A percentile compares a stretch with the other conserved stretches of the same genome.
These are phyloP conservation scores for Aureobasidium vineae DNA, from an alignment of 2,329 filamentous ascomycete genomes.

Conservation along the genomic window DNA sequence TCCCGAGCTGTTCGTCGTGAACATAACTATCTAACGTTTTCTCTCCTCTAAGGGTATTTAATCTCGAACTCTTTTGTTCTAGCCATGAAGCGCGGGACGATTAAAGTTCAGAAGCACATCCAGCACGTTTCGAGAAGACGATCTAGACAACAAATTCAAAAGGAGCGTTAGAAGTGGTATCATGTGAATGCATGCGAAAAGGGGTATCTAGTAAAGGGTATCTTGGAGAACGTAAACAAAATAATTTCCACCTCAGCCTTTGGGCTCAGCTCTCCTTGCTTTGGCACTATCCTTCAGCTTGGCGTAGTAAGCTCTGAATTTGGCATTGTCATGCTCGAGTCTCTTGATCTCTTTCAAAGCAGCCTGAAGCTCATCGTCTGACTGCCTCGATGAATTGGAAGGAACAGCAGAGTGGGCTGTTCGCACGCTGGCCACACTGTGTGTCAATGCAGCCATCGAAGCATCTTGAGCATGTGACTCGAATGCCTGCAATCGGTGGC, in stretches of 20 bases:
- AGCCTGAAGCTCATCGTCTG: conserved; percentile 15
- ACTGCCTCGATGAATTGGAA: background rate
- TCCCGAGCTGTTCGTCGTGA: too few relatives aligned
- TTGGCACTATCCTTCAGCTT: conserved; percentile 27
- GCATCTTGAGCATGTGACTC: conserved; percentile 89
- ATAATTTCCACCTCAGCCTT: background rate
- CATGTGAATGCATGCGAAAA: background rate
- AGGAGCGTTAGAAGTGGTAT: background rate
- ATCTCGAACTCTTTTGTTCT: too few relatives aligned
- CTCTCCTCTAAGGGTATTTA: too few relatives aligned
- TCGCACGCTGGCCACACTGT: conserved; percentile 60
- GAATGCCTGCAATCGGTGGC: conserved; percentile 85
- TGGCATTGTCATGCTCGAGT: conserved; percentile 19
- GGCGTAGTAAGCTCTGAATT: conserved; percentile 13
- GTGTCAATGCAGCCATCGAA: conserved; percentile 68
- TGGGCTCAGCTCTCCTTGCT: conserved; percentile 18
- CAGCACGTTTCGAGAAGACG: too few relatives aligned
- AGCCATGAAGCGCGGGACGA: too few relatives aligned
- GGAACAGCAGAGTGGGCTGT: conserved; percentile 7
- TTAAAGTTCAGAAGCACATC: too few relatives aligned
- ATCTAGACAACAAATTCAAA: background rate
- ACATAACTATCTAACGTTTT: too few relatives aligned
- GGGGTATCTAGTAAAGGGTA: conserved; percentile 5
- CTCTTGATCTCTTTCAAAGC: conserved; percentile 18
- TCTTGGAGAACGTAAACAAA: background rate